Base-by-base conservation (phyloP, 2,329 filamentous ascomycete species). In the Lecanosticta acicola region DNA sequence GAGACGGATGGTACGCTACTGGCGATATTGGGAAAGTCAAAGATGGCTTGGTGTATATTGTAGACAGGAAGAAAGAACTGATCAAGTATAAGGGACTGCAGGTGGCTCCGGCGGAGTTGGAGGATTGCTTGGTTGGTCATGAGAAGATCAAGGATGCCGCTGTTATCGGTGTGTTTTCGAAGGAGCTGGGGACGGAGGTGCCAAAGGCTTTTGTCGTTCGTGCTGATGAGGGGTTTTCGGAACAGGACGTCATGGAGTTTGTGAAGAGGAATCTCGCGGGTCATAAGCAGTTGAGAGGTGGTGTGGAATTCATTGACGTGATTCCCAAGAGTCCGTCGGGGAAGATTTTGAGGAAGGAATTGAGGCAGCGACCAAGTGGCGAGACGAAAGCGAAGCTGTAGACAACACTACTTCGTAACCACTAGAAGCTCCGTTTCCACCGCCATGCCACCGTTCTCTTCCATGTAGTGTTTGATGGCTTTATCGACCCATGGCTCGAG, bases 61-160 rank as follows among this genome's bases (percentile, higher is more conserved):
- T 66, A 11, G 63, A 66, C 48, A 51, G 63, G 3, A 62, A 62
- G 49, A 65, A 66, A 37, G 61, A 55, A 45, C 59, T 70, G 4
- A 70, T 70, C 57, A 70, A 70, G 55, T 67, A 69, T 14, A 68
- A 68, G 42, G 67, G 60, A 0, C 57, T 69, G 18, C 58, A 61
- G 50, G 58, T 61, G 24, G 58, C 58, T 10, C 59, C 59, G 3
- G 53, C 56, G 2, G 59, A 61, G 44, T 56, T 61, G 1, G 59
- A 61, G 47, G 59, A 19, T 59, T 36, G 43, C 3, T 38, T 48
- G 34, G 40, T 37, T 16, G 41, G 41, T 3, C 86, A 91, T 63
- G 79, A 82, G 0, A 74, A 75, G 11, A 85, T 93, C 13, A 78
- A 79, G 33, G 87, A 93, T 66, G 84, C 81, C 54, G 81, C 86